These are phyloP conservation scores for Fusarium miscanthi DNA, from an alignment of 2,329 filamentous ascomycete species.

Conservation along the genomic window DNA sequence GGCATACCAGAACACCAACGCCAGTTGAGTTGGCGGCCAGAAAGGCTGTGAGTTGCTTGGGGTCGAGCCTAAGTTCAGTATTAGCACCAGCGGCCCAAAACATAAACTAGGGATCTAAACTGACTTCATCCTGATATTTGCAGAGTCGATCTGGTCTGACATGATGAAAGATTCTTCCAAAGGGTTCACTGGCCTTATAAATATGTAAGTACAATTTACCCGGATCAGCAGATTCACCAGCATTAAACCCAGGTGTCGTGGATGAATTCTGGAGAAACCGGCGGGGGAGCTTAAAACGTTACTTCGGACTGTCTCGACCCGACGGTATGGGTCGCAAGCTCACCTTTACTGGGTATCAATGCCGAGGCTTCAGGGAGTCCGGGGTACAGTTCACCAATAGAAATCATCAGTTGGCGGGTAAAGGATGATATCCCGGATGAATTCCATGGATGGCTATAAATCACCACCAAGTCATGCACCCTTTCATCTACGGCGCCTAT, in stretches of 20 bases:
- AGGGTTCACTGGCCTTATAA: neutral
- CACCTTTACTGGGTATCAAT: neutral
- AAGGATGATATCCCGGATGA: neutral
- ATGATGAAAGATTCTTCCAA: fast-evolving
- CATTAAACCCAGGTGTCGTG: neutral
- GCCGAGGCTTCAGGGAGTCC: neutral
- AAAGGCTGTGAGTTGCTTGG: slow-evolving; percentile 12
- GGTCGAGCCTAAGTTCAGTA: neutral
- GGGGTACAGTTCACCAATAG: slow-evolving; percentile 10
- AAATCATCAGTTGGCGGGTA: no score
- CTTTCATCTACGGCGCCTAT: no score
- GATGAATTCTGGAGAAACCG: slow-evolving; percentile 1
- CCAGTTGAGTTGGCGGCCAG: slow-evolving; percentile 21
- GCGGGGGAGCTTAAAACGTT: slow-evolving; percentile 8
- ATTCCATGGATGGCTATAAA: neutral
- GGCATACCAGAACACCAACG: slow-evolving; percentile 25
- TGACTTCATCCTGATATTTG: slow-evolving; percentile 10
- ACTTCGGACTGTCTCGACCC: neutral
- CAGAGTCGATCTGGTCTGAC: neutral
- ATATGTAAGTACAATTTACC: neutral
- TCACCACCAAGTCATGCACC: neutral
- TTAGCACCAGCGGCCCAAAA: neutral
- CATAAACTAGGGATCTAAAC: fast-evolving
- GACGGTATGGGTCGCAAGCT: neutral
- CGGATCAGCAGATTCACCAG: neutral